Conservation (phyloP, 768 basidiomycete genomes). For the Gymnopilus junonius region DNA sequence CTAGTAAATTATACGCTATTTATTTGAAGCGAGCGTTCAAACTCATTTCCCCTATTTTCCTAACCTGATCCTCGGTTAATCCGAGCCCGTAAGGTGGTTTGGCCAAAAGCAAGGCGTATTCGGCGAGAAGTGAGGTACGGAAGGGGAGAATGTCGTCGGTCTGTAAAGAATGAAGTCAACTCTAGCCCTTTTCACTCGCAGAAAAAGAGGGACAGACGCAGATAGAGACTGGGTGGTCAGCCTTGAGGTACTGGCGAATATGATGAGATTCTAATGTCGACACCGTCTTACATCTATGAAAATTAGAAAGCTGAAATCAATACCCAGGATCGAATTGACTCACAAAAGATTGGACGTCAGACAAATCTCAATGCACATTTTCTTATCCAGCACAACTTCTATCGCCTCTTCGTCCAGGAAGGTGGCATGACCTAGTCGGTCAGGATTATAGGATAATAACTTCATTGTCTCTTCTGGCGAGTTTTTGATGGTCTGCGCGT, state of each 20-base stretch:
- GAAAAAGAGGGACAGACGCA: constrained; percentile 55
- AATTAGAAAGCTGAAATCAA: not conserved
- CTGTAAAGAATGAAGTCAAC: constrained; percentile 38
- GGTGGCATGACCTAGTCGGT: constrained; percentile 81
- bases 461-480: constrained; percentile 59
- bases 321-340: constrained; percentile 24
- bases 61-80: constrained; percentile 60
- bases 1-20: not conserved
- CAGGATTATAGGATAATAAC: constrained; percentile 65
- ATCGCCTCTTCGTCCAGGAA: constrained; percentile 69
- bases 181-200: not conserved
- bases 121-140: constrained; percentile 70
- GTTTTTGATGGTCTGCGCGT: constrained; percentile 47
- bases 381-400: constrained; percentile 52
- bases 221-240: constrained; percentile 72
- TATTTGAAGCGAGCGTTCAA: constrained; percentile 46
- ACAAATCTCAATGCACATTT: constrained; percentile 79
- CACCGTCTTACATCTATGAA: constrained; percentile 69
- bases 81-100: constrained; percentile 74
- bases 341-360: constrained; percentile 79
- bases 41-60: constrained; percentile 61
- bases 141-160: constrained; percentile 86
- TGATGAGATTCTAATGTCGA: constrained; percentile 70
- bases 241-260: constrained; percentile 64
- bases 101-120: constrained; percentile 83